Conservation (phyloP, 2,329 filamentous ascomycete species). For the Colletotrichum caudatum region DNA sequence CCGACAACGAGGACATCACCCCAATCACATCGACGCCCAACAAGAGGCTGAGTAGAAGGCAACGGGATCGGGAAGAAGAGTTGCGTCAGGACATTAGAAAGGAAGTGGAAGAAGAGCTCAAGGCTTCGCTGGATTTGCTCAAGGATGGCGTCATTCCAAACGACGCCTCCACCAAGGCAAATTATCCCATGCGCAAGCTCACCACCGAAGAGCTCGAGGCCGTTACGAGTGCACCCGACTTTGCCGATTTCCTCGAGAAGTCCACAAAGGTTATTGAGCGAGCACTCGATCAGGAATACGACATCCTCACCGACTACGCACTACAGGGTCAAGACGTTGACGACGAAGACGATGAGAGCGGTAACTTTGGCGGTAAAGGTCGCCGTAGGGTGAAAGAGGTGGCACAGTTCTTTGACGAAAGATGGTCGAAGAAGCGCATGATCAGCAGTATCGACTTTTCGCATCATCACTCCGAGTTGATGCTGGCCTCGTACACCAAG, state of each 20-base stretch:
- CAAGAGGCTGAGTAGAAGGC: slow-evolving; percentile 83
- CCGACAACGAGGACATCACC: slow-evolving; percentile 71
- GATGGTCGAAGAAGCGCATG: slow-evolving; percentile 98
- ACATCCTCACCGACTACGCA: slow-evolving; percentile 95
- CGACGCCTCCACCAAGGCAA: slow-evolving; percentile 58
- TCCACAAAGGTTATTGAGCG: slow-evolving; percentile 98
- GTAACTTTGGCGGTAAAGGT: slow-evolving; percentile 77
- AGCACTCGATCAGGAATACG: slow-evolving; percentile 94
- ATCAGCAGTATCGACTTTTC: slow-evolving; percentile 96
- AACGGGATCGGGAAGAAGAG: slow-evolving; percentile 88
- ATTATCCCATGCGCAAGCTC: slow-evolving; percentile 84
- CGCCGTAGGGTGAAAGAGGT: slow-evolving; percentile 86
- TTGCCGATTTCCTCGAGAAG: slow-evolving; percentile 93
- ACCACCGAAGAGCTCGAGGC: slow-evolving; percentile 88
- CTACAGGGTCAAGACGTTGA: slow-evolving; percentile 80
- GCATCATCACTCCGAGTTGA: slow-evolving; percentile 91
- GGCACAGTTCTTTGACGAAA: slow-evolving; percentile 92
- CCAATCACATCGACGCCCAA: slow-evolving; percentile 69
- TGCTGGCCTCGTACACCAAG: slow-evolving; percentile 96
- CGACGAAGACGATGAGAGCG: slow-evolving; percentile 84
- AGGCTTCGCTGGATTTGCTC: slow-evolving; percentile 73
- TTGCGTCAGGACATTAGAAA: slow-evolving; percentile 84
- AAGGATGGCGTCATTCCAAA: slow-evolving; percentile 62
- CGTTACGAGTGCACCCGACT: slow-evolving; percentile 91
- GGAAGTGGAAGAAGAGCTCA: slow-evolving; percentile 94